A percentile compares a stretch with the other conserved stretches of the same genome.
Evolutionary conservation across 192 early-diverging fungal species (phyloP).

Genomic region (Coemansia sp.): DNA sequence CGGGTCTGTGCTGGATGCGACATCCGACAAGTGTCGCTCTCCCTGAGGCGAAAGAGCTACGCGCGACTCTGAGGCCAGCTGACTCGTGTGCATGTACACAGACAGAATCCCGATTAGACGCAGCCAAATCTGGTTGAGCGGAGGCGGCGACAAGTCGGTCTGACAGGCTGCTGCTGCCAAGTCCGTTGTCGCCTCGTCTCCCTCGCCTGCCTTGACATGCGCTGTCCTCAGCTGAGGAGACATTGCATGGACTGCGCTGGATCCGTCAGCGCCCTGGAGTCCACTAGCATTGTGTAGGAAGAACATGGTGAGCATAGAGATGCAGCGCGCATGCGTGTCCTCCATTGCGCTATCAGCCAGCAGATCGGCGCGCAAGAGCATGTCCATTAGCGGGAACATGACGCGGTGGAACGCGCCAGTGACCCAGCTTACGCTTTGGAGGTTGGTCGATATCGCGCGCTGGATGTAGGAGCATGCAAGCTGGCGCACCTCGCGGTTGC

Average conservation of each 20-base stretch:
- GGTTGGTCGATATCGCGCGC: slow-evolving; percentile 65
- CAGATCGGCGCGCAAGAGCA: slow-evolving; percentile 77
- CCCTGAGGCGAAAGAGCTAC: slow-evolving; percentile 1
- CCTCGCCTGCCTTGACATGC: neutral
- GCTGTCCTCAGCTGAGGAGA: neutral
- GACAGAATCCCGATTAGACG: slow-evolving; percentile 35
- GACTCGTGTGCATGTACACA: slow-evolving; percentile 43
- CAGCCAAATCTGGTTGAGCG: slow-evolving; percentile 39
- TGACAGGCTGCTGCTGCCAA: neutral
- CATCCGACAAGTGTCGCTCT: neutral
- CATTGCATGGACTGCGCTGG: neutral
- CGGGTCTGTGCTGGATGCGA: neutral
- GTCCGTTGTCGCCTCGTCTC: neutral
- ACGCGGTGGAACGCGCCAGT: slow-evolving; percentile 80
- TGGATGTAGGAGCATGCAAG: slow-evolving; percentile 83
- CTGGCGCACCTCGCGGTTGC: slow-evolving; percentile 79
- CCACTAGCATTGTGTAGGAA: slow-evolving; percentile 45
- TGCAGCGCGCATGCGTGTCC: slow-evolving; percentile 55
- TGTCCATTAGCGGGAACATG: slow-evolving; percentile 86
- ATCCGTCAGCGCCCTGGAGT: slow-evolving; percentile 13
- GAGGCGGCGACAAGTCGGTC: neutral
- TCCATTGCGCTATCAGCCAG: slow-evolving; percentile 59
- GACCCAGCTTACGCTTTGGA: slow-evolving; percentile 58
- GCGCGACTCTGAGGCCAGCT: slow-evolving; percentile 27
- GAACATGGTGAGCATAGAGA: slow-evolving; percentile 51